Percentiles rank a stretch among this genome's conserved stretches.
Evolutionary conservation across 2,329 filamentous ascomycete genomes (phyloP).

Genomic region (Verticillium nubilum): DNA sequence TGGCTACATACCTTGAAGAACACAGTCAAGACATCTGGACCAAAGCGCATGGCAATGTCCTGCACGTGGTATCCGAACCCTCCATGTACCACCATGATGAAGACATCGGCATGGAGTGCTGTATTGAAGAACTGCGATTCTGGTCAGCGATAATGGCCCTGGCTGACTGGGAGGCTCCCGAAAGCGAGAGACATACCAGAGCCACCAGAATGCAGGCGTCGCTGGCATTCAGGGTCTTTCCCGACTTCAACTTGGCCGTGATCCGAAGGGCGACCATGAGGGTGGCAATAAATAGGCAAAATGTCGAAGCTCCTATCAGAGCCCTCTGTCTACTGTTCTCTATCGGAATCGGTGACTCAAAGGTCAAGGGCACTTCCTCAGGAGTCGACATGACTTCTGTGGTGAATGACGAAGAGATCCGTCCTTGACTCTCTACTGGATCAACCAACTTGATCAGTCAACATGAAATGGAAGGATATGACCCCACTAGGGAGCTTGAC

Average conservation of each 20-base stretch:
- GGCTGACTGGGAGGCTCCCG: not conserved
- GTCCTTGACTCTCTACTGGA: too few relatives aligned
- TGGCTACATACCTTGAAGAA: constrained; percentile 5
- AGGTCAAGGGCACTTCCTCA: not conserved
- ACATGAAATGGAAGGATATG: too few relatives aligned
- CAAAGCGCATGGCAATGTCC: constrained; percentile 5
- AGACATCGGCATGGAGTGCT: constrained; percentile 4
- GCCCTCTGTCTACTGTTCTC: constrained; percentile 4
- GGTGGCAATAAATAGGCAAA: constrained; percentile 4
- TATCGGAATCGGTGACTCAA: constrained; percentile 6
- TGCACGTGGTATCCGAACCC: constrained; percentile 5
- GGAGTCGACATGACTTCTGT: not conserved
- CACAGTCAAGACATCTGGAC: constrained; percentile 1
- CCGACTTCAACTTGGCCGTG: not conserved
- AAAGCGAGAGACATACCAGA: not conserved
- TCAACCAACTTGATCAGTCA: too few relatives aligned
- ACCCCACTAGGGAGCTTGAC: too few relatives aligned
- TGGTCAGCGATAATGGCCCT: too few relatives aligned
- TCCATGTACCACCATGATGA: constrained; percentile 3
- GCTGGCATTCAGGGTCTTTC: constrained; percentile 1
- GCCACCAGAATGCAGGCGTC: constrained; percentile 6
- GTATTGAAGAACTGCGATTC: constrained; percentile 3
- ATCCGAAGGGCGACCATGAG: constrained; percentile 3
- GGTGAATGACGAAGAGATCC: not conserved
- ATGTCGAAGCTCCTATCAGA: constrained; percentile 2